Percentiles rank a stretch among this genome's conserved stretches.
Conservation (phyloP, 176 grass and related monocot species). For the sorghum (Sorghum bicolor) region DNA sequence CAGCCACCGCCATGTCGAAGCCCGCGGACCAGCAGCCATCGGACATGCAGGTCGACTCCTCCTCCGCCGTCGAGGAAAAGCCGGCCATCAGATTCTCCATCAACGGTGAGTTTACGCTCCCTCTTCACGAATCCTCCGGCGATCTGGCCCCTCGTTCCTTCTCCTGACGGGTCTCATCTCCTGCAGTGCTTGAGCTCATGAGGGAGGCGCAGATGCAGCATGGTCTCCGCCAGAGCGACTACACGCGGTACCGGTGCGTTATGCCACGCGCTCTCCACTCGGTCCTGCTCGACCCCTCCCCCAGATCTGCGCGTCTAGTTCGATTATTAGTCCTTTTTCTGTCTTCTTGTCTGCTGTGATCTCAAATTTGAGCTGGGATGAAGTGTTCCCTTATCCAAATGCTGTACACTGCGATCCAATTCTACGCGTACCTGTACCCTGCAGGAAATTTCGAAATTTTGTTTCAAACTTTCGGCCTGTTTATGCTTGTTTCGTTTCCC, state of each 20-base stretch:
- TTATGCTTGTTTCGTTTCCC: slow-evolving; percentile 1
- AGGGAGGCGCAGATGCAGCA: slow-evolving; percentile 97
- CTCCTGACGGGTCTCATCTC: background rate
- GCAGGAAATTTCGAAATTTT: background rate
- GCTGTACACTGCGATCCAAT: background rate
- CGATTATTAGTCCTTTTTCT: background rate
- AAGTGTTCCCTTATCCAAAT: background rate
- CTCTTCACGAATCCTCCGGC: background rate
- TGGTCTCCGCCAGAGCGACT: slow-evolving; percentile 88
- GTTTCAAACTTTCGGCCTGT: background rate
- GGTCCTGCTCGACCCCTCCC: background rate
- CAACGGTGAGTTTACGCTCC: slow-evolving; percentile 46
- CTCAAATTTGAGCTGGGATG: slow-evolving; percentile 4
- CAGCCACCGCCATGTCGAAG: slow-evolving; percentile 40
- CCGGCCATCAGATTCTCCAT: slow-evolving; percentile 72
- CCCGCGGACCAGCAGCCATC: slow-evolving; percentile 29
- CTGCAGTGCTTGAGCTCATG: slow-evolving; percentile 77
- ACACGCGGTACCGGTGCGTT: slow-evolving; percentile 74
- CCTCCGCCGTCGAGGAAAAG: slow-evolving; percentile 43
- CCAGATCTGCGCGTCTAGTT: slow-evolving; percentile 22
- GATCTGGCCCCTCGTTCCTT: background rate
- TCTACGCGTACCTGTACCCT: background rate
- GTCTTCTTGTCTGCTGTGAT: background rate
- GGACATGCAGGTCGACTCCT: slow-evolving; percentile 70
- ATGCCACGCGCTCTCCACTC: background rate